A percentile compares a stretch with the other conserved stretches of the same genome.
These are phyloP conservation scores for Teratosphaeria viscida DNA, from an alignment of 2,329 filamentous ascomycete species.

Conservation along the genomic window DNA sequence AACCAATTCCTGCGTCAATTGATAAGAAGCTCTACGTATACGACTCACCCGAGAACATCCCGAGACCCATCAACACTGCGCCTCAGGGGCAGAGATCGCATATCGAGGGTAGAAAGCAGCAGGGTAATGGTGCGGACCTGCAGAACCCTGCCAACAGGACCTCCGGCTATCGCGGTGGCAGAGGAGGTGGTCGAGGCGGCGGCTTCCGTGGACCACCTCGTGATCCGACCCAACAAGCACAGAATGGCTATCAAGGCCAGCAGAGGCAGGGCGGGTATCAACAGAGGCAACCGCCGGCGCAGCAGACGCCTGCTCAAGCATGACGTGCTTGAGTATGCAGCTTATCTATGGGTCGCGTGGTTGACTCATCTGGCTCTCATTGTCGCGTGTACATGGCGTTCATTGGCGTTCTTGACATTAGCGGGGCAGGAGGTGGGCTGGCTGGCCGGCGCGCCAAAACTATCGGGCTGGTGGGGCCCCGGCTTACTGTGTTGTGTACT, in stretches of 20 bases:
- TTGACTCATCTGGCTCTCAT: background rate
- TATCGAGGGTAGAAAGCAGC: conserved; percentile 21
- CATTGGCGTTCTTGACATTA: conserved; percentile 3
- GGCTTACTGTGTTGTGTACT: background rate
- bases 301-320: conserved; percentile 18
- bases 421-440: background rate
- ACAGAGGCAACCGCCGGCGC: conserved; percentile 18
- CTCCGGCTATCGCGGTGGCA: conserved; percentile 20
- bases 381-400: conserved; percentile 7
- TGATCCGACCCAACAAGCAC: conserved; percentile 16
- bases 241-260: conserved; percentile 22
- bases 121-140: conserved; percentile 25
- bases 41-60: conserved; percentile 89
- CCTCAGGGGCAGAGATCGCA: conserved; percentile 21
- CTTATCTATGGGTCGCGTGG: conserved; percentile 14
- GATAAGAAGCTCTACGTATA: conserved; percentile 99
- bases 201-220: conserved; percentile 20
- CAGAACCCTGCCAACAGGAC: conserved; percentile 25
- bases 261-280: conserved; percentile 21
- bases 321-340: conserved; percentile 9
- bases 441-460: conserved; percentile 14
- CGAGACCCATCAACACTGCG: conserved; percentile 60
- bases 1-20: conserved; percentile 86
- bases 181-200: conserved; percentile 20
- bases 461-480: conserved; percentile 5